Percentiles rank a stretch among this genome's conserved stretches.
Conservation (phyloP, 2,329 filamentous ascomycete species). For the Bipolaris cookei region DNA sequence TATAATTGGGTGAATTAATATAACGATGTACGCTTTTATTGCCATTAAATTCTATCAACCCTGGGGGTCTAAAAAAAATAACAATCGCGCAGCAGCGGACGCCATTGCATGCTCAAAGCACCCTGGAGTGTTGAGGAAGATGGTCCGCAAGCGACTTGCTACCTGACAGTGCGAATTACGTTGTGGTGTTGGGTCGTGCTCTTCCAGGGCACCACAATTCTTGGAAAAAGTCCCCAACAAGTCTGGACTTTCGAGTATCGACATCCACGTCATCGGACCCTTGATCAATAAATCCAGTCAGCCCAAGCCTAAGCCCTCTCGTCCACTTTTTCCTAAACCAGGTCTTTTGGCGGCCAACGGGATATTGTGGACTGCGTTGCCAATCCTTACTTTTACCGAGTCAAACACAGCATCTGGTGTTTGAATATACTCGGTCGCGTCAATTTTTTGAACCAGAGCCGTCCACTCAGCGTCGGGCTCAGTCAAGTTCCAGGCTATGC, state of each 20-base stretch:
- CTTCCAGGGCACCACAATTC: slow-evolving; percentile 7
- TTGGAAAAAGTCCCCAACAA: slow-evolving; percentile 11
- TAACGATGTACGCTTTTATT: neutral
- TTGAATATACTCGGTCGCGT: slow-evolving; percentile 27
- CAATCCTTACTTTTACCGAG: slow-evolving; percentile 57
- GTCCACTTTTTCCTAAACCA: slow-evolving; percentile 19
- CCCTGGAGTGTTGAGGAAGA: neutral
- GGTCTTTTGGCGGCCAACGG: slow-evolving; percentile 32
- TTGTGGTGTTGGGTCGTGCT: slow-evolving; percentile 12
- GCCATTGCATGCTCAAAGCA: neutral
- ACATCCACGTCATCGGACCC: slow-evolving; percentile 15
- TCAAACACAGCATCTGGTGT: slow-evolving; percentile 43
- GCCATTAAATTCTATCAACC: neutral
- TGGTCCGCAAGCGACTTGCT: neutral
- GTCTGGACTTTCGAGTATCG: slow-evolving; percentile 4
- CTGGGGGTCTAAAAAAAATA: too few species aligned
- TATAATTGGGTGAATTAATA: neutral
- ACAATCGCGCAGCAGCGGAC: neutral
- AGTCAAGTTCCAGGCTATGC: slow-evolving; percentile 75
- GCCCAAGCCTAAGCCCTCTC: slow-evolving; percentile 23
- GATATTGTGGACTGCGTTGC: slow-evolving; percentile 49
- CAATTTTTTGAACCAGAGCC: slow-evolving; percentile 30
- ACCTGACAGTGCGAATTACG: neutral
- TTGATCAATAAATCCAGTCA: slow-evolving; percentile 12
- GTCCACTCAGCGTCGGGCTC: slow-evolving; percentile 38